Conservation (phyloP, 2,329 filamentous ascomycete genomes). For the Hypomyces rosellus region DNA sequence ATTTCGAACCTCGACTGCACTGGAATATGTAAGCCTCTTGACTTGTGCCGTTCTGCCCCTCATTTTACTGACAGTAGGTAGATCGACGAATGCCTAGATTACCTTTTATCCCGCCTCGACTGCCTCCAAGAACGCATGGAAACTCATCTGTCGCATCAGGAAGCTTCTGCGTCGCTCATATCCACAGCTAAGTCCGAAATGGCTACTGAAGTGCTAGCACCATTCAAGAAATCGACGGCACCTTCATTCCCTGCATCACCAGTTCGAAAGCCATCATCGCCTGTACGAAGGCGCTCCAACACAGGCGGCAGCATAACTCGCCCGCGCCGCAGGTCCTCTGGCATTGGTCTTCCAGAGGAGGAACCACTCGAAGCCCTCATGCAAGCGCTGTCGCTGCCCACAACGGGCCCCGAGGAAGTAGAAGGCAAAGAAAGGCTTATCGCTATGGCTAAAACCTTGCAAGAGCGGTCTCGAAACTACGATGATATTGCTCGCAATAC, state of each 20-base stretch:
- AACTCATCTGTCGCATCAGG: slow-evolving; percentile 40
- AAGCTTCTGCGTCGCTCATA: slow-evolving; percentile 32
- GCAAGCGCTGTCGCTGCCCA: slow-evolving; percentile 38
- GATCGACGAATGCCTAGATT: slow-evolving; percentile 47
- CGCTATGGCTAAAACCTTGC: slow-evolving; percentile 29
- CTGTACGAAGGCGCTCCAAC: slow-evolving; percentile 28
- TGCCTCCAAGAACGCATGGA: slow-evolving; percentile 37
- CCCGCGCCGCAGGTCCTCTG: slow-evolving; percentile 31
- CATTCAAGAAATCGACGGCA: slow-evolving; percentile 4
- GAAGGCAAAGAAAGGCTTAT: slow-evolving; percentile 21
- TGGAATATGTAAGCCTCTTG: slow-evolving; percentile 42
- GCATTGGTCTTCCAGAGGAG: slow-evolving; percentile 26
- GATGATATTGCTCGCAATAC: slow-evolving; percentile 38
- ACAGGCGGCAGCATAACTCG: slow-evolving; percentile 16
- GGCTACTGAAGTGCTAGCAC: slow-evolving; percentile 16
- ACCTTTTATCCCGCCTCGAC: slow-evolving; percentile 42
- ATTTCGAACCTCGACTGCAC: slow-evolving; percentile 39
- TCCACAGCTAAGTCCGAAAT: slow-evolving; percentile 40
- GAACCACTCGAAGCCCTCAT: slow-evolving; percentile 43
- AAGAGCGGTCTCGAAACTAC: slow-evolving; percentile 37
- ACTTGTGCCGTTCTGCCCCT: not conserved
- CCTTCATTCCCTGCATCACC: slow-evolving; percentile 28
- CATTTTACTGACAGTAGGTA: slow-evolving; percentile 23
- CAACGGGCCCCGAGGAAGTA: slow-evolving; percentile 28
- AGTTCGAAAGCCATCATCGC: slow-evolving; percentile 30